Percentiles rank a stretch among this genome's conserved stretches.
Evolutionary conservation across 805 yeast species (phyloP).

Genomic region (Scheffersomyces stipitis): DNA sequence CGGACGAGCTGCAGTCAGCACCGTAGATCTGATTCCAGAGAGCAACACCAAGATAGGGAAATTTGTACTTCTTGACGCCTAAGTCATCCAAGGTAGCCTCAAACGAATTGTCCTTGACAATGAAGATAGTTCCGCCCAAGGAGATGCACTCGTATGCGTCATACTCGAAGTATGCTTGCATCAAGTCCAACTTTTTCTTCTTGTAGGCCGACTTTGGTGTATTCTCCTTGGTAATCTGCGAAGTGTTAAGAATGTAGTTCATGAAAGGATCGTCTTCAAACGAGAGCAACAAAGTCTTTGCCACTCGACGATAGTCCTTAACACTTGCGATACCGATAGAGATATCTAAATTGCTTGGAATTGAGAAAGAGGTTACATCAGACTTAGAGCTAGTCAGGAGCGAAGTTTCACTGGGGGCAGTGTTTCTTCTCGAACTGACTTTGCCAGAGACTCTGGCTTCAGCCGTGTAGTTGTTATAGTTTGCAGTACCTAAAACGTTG

Average conservation of each 20-base stretch:
- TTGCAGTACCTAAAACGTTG: neutral
- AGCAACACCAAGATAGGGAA: conserved; percentile 55
- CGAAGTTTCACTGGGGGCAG: neutral
- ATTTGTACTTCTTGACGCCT: conserved; percentile 22
- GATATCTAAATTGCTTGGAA: conserved; percentile 10
- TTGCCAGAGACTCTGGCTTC: neutral
- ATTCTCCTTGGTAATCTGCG: conserved; percentile 23
- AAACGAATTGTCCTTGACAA: conserved; percentile 48
- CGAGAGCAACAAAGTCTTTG: conserved; percentile 51
- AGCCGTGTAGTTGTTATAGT: neutral
- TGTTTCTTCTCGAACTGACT: neutral
- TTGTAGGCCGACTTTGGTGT: conserved; percentile 23
- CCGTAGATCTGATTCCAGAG: conserved; percentile 37
- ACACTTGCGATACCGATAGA: conserved; percentile 17
- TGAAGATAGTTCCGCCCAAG: conserved; percentile 50
- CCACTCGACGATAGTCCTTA: conserved; percentile 56
- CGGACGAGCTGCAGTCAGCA: conserved; percentile 9
- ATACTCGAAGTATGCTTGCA: conserved; percentile 53
- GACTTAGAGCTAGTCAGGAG: neutral
- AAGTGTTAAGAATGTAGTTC: conserved; percentile 46
- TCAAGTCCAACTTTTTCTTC: conserved; percentile 42
- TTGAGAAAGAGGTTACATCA: conserved; percentile 5
- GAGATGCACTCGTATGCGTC: conserved; percentile 51
- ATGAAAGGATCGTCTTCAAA: conserved; percentile 57
- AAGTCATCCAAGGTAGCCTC: conserved; percentile 31